Conservation (phyloP, 192 early-diverging fungal species). For the Entomortierella lignicola region DNA sequence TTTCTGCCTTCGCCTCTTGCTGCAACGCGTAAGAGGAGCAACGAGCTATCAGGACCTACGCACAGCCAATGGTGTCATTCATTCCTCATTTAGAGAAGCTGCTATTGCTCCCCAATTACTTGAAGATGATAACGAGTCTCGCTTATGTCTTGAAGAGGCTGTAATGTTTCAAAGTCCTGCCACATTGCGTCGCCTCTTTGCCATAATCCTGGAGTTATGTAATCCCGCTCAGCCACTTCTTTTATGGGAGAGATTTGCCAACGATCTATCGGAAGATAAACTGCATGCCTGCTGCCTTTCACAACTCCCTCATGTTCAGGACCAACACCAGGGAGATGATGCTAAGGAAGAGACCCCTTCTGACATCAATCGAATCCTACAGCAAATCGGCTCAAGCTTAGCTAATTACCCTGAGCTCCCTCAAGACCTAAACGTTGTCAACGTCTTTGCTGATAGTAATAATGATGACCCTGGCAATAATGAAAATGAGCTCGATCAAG, state of each 20-base stretch:
- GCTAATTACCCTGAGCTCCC: neutral
- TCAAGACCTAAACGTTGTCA: neutral
- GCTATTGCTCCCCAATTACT: slow-evolving; percentile 14
- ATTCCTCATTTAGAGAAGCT: slow-evolving; percentile 21
- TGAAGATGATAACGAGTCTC: slow-evolving; percentile 26
- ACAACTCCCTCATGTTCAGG: neutral
- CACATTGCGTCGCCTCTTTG: slow-evolving; percentile 24
- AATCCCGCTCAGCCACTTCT: neutral
- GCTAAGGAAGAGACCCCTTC: neutral
- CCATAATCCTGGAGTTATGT: slow-evolving; percentile 14
- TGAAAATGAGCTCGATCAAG: neutral
- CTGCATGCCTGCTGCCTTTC: neutral
- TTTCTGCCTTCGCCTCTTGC: neutral
- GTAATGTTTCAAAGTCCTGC: neutral
- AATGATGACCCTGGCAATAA: neutral
- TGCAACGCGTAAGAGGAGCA: slow-evolving; percentile 11
- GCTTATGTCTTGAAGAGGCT: slow-evolving; percentile 14
- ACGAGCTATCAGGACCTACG: slow-evolving; percentile 17
- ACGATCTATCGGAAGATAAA: slow-evolving; percentile 23
- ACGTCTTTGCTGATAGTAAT: neutral
- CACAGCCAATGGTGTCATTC: slow-evolving; percentile 11
- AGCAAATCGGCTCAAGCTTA: neutral
- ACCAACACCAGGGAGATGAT: too few relatives aligned
- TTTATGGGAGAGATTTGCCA: slow-evolving; percentile 10
- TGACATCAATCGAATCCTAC: neutral